phyloP scores from a whole-genome alignment of 371 early-diverging fungal genomes.

The Mucor irregularis region DNA sequence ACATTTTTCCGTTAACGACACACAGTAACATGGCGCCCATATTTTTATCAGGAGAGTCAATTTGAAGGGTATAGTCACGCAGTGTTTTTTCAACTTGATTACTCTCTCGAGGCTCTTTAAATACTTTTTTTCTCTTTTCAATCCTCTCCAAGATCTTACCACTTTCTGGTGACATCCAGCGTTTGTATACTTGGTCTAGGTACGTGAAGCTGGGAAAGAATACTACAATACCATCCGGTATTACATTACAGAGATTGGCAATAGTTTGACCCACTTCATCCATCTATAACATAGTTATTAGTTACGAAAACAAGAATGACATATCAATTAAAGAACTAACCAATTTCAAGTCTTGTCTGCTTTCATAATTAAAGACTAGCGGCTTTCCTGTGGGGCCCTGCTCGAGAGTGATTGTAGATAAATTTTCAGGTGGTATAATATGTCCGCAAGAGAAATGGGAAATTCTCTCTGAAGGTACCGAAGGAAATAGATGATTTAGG shows the following conservation, averaged over 20 bases:
- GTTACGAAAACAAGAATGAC: background rate
- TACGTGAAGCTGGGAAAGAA: conserved; percentile 94
- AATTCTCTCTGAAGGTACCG: conserved; percentile 44
- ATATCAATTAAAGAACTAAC: conserved; percentile 25
- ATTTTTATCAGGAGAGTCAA: conserved; percentile 29
- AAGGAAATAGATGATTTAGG: conserved; percentile 52
- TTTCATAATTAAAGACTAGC: conserved; percentile 74
- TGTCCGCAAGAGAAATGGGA: conserved; percentile 80
- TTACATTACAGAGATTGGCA: conserved; percentile 72
- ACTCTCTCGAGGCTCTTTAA: conserved; percentile 70
- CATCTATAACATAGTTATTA: conserved; percentile 43
- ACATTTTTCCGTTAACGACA: conserved; percentile 97
- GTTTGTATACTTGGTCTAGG: conserved; percentile 65
- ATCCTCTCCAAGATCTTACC: conserved; percentile 50
- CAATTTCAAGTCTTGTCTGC: conserved; percentile 54
- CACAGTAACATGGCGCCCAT: conserved; percentile 87
- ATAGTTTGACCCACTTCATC: conserved; percentile 74
- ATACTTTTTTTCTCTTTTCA: conserved; percentile 64
- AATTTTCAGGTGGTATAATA: conserved; percentile 67
- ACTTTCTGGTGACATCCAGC: conserved; percentile 50
- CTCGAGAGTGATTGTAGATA: conserved; percentile 65
- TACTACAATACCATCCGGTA: conserved; percentile 94
- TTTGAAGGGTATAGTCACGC: conserved; percentile 58
- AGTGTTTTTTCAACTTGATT: conserved; percentile 60
- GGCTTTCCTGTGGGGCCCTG: conserved; percentile 64